Conservation (phyloP, 495 filamentous ascomycete genomes). For the Mycothermus thermophilus region DNA sequence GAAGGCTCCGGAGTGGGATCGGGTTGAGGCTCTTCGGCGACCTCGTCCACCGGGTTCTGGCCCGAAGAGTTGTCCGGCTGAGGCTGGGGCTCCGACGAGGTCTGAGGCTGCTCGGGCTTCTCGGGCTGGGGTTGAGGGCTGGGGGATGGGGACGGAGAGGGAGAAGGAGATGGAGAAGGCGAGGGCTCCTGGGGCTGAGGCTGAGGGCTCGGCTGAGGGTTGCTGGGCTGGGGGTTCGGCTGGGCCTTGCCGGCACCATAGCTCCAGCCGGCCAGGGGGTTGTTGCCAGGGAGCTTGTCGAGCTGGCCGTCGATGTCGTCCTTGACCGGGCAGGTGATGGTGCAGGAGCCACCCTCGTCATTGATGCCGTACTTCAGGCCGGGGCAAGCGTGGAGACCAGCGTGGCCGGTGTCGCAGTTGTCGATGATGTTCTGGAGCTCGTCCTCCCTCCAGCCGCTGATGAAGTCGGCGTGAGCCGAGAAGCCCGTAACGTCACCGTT, state of each 20-base stretch:
- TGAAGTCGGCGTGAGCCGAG: constrained; percentile 54
- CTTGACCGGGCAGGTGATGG: constrained; percentile 29
- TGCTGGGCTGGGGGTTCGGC: constrained; percentile 8
- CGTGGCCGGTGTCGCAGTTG: constrained; percentile 41
- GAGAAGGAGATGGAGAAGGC: background rate
- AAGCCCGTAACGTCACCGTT: constrained; percentile 46
- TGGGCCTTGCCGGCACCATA: constrained; percentile 14
- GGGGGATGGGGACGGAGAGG: constrained; percentile 1
- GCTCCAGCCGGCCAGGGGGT: constrained; percentile 31
- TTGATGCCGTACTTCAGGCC: constrained; percentile 30
- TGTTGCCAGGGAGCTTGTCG: constrained; percentile 45
- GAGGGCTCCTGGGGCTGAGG: background rate
- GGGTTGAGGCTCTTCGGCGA: background rate
- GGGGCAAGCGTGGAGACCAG: constrained; percentile 43
- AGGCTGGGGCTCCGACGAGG: constrained; percentile 24
- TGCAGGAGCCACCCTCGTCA: constrained; percentile 29
- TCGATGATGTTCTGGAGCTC: constrained; percentile 48
- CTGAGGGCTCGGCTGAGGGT: constrained; percentile 4
- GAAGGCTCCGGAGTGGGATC: background rate
- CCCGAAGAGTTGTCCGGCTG: background rate
- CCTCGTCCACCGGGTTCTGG: background rate
- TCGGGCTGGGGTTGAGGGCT: background rate
- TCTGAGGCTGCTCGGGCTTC: constrained; percentile 1
- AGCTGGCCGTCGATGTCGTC: constrained; percentile 20
- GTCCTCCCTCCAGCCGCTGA: constrained; percentile 55